Evolutionary conservation across 495 filamentous ascomycete species (phyloP), one percentile per base, ranked within the genome.

Genomic region (Talaromyces liani): DNA sequence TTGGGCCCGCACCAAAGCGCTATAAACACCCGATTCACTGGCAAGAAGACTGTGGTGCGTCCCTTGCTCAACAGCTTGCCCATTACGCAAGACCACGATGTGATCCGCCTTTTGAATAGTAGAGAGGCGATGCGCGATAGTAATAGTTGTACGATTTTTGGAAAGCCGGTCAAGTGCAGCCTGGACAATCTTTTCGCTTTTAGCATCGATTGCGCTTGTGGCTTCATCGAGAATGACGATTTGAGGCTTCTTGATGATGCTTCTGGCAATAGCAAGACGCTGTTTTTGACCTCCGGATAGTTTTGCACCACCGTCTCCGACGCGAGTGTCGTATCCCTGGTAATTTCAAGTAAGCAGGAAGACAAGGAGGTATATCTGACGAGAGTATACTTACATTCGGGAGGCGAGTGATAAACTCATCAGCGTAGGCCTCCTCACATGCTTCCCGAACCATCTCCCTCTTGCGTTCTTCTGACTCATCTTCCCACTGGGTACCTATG

Each of bases 271-370:
- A 6, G 82, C 82, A 68, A 96, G 89, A 54, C 92, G 86, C 70
- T 97, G 92, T 71, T 95, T 95, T 74, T 97, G 92, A n/a, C 92
- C 92, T 66, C 92, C 92, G 25, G 87, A 91, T 51, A 97, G 77
- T 24, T 93, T 73, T 68, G 91, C 91, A 6, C 92, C 92, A 45
- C 91, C 84, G 70, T 94, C 91, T 47, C 92, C 91, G 57, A 97
- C 90, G 47, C 88, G 84, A 0, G 92, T 95, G 66, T 93, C 81
- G 69, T 94, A 94, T 9, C 74, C 74, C 25, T 74, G 45, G 2
- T 36, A 8, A 12, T 12, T 79, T 16, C 12, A 41, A 16, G 12
- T 41, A 41, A 41, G 14, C 36, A n/a, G 2, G 36, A 41, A 16
- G 36, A 41, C 7, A 4, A 9, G n/a, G n/a, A 16, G 4, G 4